These are phyloP conservation scores for Xylariaceae sp. DNA, from an alignment of 2,329 filamentous ascomycete species.

Conservation along the genomic window DNA sequence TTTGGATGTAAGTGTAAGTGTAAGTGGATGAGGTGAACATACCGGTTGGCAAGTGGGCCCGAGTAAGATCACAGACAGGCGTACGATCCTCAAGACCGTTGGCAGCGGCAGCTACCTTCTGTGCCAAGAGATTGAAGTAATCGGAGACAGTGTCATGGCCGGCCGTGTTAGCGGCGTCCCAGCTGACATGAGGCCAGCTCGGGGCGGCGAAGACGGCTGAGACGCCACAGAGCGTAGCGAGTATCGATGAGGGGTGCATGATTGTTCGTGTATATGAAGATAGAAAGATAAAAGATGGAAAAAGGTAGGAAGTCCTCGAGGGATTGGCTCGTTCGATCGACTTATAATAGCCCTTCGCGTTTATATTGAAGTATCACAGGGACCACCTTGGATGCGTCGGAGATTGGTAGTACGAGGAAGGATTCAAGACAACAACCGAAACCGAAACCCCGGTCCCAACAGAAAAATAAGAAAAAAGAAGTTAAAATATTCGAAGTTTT, in stretches of 20 bases:
- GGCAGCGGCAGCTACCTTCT: conserved; percentile 48
- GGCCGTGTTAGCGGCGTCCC: conserved; percentile 36
- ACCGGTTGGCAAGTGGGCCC: conserved; percentile 48
- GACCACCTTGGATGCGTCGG: background rate
- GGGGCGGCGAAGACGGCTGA: conserved; percentile 41
- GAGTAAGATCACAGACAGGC: conserved; percentile 51
- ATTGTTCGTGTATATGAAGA: conserved; percentile 18
- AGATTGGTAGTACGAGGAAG: background rate
- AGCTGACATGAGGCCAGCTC: conserved; percentile 42
- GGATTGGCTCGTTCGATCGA: conserved; percentile 1
- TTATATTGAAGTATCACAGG: background rate
- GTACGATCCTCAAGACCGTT: conserved; percentile 31
- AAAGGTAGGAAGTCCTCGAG: background rate
- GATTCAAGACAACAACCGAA: background rate
- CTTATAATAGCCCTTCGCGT: background rate
- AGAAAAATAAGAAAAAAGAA: conserved; percentile 13
- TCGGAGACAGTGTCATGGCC: conserved; percentile 46
- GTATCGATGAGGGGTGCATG: conserved; percentile 48
- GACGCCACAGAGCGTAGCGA: conserved; percentile 44
- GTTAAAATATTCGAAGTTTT: background rate
- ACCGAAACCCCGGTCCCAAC: background rate
- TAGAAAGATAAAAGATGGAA: background rate
- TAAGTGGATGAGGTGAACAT: conserved; percentile 23
- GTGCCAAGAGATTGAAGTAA: conserved; percentile 57
- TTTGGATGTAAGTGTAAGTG: background rate